These are phyloP conservation scores for Lagenidium sp. DNA, from an alignment of 352 stramenopile species.

Conservation along the genomic window DNA sequence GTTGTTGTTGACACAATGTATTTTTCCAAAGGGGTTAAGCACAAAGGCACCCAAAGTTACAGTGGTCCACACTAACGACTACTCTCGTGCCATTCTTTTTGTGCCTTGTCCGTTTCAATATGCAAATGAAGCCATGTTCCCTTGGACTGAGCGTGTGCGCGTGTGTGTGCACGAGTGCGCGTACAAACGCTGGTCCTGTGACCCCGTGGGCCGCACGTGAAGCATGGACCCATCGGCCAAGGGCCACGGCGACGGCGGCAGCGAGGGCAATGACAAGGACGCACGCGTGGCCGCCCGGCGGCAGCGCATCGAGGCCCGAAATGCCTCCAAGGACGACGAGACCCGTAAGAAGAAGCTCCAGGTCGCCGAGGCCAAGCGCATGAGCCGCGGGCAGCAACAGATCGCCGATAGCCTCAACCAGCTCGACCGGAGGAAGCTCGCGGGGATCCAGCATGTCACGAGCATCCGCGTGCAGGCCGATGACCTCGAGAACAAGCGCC, in stretches of 20 bases:
- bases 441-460: slow-evolving; percentile 87
- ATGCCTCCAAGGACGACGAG: slow-evolving; percentile 73
- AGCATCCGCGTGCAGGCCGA: slow-evolving; percentile 87
- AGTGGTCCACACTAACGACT: no score
- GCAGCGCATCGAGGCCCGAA: slow-evolving; percentile 67
- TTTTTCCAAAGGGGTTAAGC: no score
- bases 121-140: slow-evolving; percentile 8
- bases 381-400: slow-evolving; percentile 68
- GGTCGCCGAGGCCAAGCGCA: slow-evolving; percentile 46
- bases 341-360: slow-evolving; percentile 63
- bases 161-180: no score
- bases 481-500: slow-evolving; percentile 80
- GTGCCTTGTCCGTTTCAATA: slow-evolving; percentile 9
- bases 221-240: slow-evolving; percentile 22
- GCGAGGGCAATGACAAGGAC: slow-evolving; percentile 41
- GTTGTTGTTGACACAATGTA: no score
- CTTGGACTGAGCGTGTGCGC: no score
- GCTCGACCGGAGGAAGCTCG: slow-evolving; percentile 59
- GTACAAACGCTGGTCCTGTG: no score
- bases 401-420: slow-evolving; percentile 72
- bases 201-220: no score
- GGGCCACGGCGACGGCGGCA: slow-evolving; percentile 22
- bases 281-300: slow-evolving; percentile 51
- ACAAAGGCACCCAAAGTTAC: no score
- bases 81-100: no score